These are phyloP conservation scores for Glycine latifolia DNA, from an alignment of 306 rosid genomes.

Conservation along the genomic window DNA sequence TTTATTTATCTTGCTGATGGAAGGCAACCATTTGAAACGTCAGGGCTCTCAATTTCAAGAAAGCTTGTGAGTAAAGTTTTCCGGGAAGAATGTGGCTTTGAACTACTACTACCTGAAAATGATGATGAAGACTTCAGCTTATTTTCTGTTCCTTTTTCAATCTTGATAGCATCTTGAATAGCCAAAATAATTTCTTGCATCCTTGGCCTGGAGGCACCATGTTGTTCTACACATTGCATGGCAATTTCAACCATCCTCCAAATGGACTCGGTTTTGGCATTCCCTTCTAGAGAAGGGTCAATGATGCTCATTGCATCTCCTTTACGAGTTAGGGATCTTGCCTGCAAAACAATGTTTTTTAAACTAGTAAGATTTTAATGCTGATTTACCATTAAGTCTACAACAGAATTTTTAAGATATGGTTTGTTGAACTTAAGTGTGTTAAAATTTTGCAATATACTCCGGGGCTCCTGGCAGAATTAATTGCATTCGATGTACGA, in stretches of 20 bases:
- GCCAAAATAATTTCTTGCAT: conserved; percentile 89
- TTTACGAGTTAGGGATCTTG: conserved; percentile 65
- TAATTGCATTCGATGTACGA: too few species aligned
- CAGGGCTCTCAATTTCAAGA: conserved; percentile 86
- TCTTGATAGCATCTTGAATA: conserved; percentile 79
- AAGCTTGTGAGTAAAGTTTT: conserved; percentile 87
- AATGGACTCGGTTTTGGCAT: conserved; percentile 72
- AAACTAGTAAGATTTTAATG: not conserved
- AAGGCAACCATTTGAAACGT: conserved; percentile 61
- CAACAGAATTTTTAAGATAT: not conserved
- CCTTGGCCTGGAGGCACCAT: conserved; percentile 78
- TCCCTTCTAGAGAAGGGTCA: conserved; percentile 68
- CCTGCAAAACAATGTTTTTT: conserved; percentile 58
- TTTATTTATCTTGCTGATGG: conserved; percentile 75
- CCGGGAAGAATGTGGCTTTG: conserved; percentile 70
- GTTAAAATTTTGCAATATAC: too few species aligned
- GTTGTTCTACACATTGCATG: conserved; percentile 79
- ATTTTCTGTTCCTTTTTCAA: conserved; percentile 63
- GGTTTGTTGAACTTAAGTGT: too few species aligned
- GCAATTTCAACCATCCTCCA: conserved; percentile 89
- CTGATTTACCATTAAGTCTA: not conserved
- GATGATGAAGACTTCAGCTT: conserved; percentile 61
- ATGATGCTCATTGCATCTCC: conserved; percentile 77
- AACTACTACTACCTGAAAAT: conserved; percentile 28
- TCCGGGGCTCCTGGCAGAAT: too few species aligned